Conservation (phyloP, 169 alveolate genomes). For the Plasmodium vivax region DNA sequence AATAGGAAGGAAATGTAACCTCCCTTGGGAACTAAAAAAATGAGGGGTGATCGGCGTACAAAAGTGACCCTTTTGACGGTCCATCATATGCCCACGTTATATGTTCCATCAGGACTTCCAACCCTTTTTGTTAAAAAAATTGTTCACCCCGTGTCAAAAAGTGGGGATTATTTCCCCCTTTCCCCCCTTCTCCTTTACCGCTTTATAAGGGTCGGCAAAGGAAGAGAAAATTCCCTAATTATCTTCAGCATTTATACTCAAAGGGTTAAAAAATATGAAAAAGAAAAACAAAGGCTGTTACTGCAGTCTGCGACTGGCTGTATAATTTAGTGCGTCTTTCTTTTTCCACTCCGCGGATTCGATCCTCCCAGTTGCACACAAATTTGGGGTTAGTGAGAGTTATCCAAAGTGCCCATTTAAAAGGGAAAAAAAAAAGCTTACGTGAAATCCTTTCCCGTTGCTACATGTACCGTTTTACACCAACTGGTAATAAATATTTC, state of each 20-base stretch:
- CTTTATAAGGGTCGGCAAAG: neutral
- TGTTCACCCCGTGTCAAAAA: neutral
- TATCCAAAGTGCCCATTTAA: neutral
- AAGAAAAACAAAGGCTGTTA: neutral
- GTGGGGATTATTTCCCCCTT: neutral
- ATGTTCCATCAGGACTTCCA: neutral
- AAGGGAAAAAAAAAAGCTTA: neutral
- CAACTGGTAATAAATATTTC: slow-evolving; percentile 1
- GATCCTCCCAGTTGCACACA: neutral
- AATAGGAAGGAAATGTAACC: neutral
- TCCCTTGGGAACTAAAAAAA: neutral
- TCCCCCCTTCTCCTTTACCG: neutral
- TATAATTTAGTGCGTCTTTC: neutral
- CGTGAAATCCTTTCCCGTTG: neutral
- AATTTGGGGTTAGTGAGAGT: neutral
- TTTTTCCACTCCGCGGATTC: neutral
- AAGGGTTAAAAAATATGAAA: neutral
- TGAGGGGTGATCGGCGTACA: neutral
- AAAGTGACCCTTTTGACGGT: neutral
- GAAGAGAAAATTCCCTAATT: neutral
- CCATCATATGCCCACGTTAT: neutral
- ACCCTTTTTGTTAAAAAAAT: neutral
- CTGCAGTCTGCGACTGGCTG: neutral
- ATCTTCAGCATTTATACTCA: neutral
- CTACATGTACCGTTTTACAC: neutral